phyloP scores from a whole-genome alignment of 2,329 filamentous ascomycete genomes.

The Helicocarpus griseus region DNA sequence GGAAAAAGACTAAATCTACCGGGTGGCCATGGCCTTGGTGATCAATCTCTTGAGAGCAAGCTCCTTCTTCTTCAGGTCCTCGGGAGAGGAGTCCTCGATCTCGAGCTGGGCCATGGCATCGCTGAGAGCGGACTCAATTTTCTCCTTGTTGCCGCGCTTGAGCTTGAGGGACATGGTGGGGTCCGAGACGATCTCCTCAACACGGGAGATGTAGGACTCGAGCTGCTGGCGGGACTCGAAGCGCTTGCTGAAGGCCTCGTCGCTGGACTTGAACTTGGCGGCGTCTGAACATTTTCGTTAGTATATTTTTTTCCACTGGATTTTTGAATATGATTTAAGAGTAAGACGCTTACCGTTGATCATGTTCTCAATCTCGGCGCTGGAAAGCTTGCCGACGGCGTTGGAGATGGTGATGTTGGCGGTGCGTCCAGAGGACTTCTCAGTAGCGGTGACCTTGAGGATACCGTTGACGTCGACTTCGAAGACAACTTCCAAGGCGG shows the following conservation, averaged over 20 bases:
- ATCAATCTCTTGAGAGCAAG: constrained; percentile 93
- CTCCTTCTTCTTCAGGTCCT: constrained; percentile 99
- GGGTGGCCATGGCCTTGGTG: constrained; percentile 94
- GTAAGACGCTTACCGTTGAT: constrained; percentile 57
- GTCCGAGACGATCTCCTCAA: constrained; percentile 98
- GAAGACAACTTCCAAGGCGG: constrained; percentile 95
- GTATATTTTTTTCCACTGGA: background rate
- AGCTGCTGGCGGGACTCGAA: constrained; percentile 99
- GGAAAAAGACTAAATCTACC: constrained; percentile 47
- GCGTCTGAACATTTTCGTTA: constrained; percentile 50
- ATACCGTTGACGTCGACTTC: constrained; percentile 99
- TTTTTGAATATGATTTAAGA: background rate
- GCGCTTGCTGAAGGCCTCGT: constrained; percentile 98
- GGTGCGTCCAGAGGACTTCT: constrained; percentile 95
- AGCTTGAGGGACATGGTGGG: constrained; percentile 92
- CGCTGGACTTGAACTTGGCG: constrained; percentile 96
- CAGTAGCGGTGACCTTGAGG: constrained; percentile 96
- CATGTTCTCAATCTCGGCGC: constrained; percentile 94
- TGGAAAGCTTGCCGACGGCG: constrained; percentile 96
- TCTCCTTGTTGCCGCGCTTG: constrained; percentile 98
- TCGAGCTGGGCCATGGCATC: constrained; percentile 97
- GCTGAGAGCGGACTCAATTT: constrained; percentile 93
- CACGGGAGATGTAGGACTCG: constrained; percentile 95
- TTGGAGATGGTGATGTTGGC: constrained; percentile 99
- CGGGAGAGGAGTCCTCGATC: constrained; percentile 80